Percentiles rank a stretch among this genome's conserved stretches.
These are phyloP conservation scores for Emericellopsis atlantica DNA, from an alignment of 2,329 filamentous ascomycete genomes.

Conservation along the genomic window DNA sequence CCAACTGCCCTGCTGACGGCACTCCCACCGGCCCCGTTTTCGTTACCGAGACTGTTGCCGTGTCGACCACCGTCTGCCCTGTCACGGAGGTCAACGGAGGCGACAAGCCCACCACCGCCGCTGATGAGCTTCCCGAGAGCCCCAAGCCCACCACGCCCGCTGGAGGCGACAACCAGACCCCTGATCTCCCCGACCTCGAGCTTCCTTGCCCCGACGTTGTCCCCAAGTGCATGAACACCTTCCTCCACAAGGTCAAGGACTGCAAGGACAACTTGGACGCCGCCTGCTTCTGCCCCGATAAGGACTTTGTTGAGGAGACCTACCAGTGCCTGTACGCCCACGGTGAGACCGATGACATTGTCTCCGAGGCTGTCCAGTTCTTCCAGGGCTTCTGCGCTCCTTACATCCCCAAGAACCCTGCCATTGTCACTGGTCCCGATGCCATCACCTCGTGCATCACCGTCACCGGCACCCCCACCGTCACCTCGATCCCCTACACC, in stretches of 20 bases:
- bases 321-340: slow-evolving; percentile 72
- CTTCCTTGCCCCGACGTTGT: slow-evolving; percentile 57
- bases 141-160: slow-evolving; percentile 1
- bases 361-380: slow-evolving; percentile 63
- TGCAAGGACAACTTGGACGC: slow-evolving; percentile 78
- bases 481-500: slow-evolving; percentile 35
- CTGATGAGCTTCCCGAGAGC: slow-evolving; percentile 5
- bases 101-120: slow-evolving; percentile 14
- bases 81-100: slow-evolving; percentile 31
- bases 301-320: slow-evolving; percentile 64
- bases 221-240: slow-evolving; percentile 85
- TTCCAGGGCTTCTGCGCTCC: slow-evolving; percentile 84
- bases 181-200: slow-evolving; percentile 17
- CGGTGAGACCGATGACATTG: slow-evolving; percentile 51
- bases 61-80: slow-evolving; percentile 50
- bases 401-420: slow-evolving; percentile 67
- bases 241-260: slow-evolving; percentile 53
- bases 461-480: slow-evolving; percentile 35
- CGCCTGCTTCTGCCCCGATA: slow-evolving; percentile 76
- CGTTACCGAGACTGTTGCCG: slow-evolving; percentile 38
- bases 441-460: slow-evolving; percentile 49
- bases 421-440: slow-evolving; percentile 65
- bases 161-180: slow-evolving; percentile 4
- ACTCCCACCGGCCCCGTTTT: slow-evolving; percentile 21
- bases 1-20: slow-evolving; percentile 36